Percentiles rank a stretch among this genome's conserved stretches.
phyloP scores from a whole-genome alignment of 305 asterid species.

The Fraxinus velutina region DNA sequence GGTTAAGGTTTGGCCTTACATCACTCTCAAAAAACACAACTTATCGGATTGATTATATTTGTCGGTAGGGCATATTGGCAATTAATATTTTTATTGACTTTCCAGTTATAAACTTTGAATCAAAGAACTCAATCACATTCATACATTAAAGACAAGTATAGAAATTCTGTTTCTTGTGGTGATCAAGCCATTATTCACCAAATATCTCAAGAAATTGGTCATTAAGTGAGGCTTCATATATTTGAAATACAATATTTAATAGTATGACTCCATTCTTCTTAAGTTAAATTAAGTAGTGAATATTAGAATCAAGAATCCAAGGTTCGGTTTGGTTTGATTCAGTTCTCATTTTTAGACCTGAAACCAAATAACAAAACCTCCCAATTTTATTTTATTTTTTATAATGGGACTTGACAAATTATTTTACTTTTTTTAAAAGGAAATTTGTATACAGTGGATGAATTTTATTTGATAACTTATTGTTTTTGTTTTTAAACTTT shows the following conservation, averaged over 20 bases:
- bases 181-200: not conserved
- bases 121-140: not conserved
- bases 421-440: no score
- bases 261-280: not conserved
- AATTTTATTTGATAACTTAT: no score
- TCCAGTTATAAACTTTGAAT: not conserved
- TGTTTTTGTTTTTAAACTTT: no score
- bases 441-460: no score
- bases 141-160: not conserved
- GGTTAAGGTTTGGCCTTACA: not conserved
- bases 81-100: not conserved
- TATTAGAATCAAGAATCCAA: not conserved
- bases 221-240: not conserved
- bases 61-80: conserved; percentile 29
- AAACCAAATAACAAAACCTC: no score
- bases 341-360: no score
- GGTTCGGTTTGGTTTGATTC: not conserved
- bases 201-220: not conserved
- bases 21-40: not conserved
- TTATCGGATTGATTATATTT: not conserved
- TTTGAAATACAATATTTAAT: not conserved
- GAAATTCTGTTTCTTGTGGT: not conserved
- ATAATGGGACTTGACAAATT: no score
- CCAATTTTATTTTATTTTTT: no score
- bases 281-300: not conserved